phyloP scores from a whole-genome alignment of 208 protist species.

The Angomonas deanei region DNA sequence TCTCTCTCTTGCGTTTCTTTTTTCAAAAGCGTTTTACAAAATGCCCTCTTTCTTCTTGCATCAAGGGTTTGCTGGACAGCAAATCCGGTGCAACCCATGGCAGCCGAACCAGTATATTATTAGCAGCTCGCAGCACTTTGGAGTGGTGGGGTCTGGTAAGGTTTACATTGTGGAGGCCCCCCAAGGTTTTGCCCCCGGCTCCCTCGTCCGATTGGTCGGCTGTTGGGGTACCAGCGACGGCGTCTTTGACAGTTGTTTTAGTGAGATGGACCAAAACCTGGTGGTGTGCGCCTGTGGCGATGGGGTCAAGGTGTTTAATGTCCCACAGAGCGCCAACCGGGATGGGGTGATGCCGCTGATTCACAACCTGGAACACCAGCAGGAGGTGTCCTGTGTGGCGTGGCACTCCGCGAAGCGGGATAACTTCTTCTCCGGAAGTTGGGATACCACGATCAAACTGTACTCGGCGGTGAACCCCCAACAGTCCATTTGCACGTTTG shows the following conservation, averaged over 20 bases:
- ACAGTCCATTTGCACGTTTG: constrained; percentile 53
- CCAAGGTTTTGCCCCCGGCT: constrained; percentile 34
- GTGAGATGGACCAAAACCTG: constrained; percentile 71
- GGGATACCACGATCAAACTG: constrained; percentile 80
- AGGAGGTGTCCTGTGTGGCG: constrained; percentile 72
- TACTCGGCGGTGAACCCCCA: constrained; percentile 64
- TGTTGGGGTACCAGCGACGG: constrained; percentile 85
- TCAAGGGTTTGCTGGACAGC: constrained; percentile 77
- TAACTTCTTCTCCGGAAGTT: constrained; percentile 77
- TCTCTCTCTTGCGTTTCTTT: background rate
- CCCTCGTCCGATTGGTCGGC: constrained; percentile 50
- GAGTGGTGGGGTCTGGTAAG: constrained; percentile 82
- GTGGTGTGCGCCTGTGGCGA: constrained; percentile 83
- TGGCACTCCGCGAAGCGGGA: constrained; percentile 72
- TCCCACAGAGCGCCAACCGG: constrained; percentile 62
- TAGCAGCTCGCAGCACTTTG: constrained; percentile 77
- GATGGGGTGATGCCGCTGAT: constrained; percentile 68
- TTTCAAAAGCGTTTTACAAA: background rate
- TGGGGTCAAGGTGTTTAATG: constrained; percentile 84
- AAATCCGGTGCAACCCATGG: constrained; percentile 81
- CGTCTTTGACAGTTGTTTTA: constrained; percentile 84
- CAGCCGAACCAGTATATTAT: constrained; percentile 74
- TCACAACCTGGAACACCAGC: constrained; percentile 73
- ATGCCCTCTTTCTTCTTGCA: constrained; percentile 89
- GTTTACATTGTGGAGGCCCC: constrained; percentile 82